phyloP scores from a whole-genome alignment of 805 yeast genomes.

The Hanseniaspora jakobsenii region DNA sequence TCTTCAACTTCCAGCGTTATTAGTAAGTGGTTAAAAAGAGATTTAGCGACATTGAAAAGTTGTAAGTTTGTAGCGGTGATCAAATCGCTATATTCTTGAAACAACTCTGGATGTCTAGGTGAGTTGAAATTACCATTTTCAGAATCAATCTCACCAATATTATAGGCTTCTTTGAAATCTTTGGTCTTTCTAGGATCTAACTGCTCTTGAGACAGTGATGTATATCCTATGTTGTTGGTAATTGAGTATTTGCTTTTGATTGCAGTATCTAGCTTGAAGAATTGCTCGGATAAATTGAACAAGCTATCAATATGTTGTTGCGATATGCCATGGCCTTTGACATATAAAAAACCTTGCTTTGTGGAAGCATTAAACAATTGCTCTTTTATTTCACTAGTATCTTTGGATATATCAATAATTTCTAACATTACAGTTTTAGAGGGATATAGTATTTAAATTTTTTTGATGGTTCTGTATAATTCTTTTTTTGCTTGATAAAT shows the following conservation, averaged over 20 bases:
- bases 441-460: too few relatives aligned
- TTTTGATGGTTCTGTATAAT: too few relatives aligned
- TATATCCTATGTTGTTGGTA: conserved; percentile 47
- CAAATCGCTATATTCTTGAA: conserved; percentile 33
- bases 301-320: conserved; percentile 41
- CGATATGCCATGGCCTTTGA: conserved; percentile 56
- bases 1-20: conserved; percentile 46
- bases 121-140: conserved; percentile 32
- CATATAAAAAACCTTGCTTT: conserved; percentile 52
- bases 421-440: conserved; percentile 39
- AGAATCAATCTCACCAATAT: conserved; percentile 46
- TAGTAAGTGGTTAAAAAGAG: conserved; percentile 45
- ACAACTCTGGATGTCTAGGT: conserved; percentile 43
- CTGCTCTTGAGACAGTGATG: conserved; percentile 42
- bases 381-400: conserved; percentile 35
- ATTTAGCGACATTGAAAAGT: conserved; percentile 39
- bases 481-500: background rate
- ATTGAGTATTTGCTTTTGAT: conserved; percentile 31
- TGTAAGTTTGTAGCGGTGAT: conserved; percentile 35
- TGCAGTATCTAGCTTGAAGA: conserved; percentile 41
- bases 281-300: conserved; percentile 39
- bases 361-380: conserved; percentile 46
- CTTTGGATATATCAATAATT: conserved; percentile 44
- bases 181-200: conserved; percentile 31
- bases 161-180: conserved; percentile 60